These are phyloP conservation scores for Fraxinus xanthoxyloides DNA, from an alignment of 305 asterid species.

Conservation along the genomic window DNA sequence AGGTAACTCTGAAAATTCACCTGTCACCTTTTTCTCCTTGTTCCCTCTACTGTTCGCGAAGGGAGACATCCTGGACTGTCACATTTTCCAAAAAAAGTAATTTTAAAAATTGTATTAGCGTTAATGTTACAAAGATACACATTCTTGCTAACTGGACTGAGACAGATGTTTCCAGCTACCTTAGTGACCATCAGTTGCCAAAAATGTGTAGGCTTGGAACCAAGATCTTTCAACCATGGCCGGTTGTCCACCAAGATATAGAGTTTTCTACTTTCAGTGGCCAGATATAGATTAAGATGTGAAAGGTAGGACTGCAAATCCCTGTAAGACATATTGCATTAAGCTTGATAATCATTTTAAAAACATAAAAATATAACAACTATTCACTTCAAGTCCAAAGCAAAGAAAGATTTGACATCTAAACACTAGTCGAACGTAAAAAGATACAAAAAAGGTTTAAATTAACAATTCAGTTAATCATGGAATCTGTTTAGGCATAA, in stretches of 20 bases:
- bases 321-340: conserved; percentile 34
- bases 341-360: not conserved
- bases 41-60: conserved; percentile 69
- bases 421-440: not conserved
- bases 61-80: conserved; percentile 82
- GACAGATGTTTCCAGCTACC: conserved; percentile 38
- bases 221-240: conserved; percentile 75
- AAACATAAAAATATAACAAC: not conserved
- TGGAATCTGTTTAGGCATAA: not conserved
- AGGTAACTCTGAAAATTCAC: conserved; percentile 25
- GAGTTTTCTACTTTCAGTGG: conserved; percentile 59
- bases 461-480: not conserved
- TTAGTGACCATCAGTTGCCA: conserved; percentile 95
- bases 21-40: conserved; percentile 44
- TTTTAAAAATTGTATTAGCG: not conserved
- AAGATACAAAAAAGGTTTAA: not conserved
- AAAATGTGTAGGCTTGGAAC: conserved; percentile 65
- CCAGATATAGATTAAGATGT: conserved; percentile 64
- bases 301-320: conserved; percentile 90
- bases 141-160: not conserved
- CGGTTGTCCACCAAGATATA: conserved; percentile 76
- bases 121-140: not conserved
- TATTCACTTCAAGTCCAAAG: not conserved
- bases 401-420: not conserved
- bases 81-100: conserved; percentile 21